phyloP scores from a whole-genome alignment of 2,329 filamentous ascomycete genomes.

The Cytospora paraplurivora region DNA sequence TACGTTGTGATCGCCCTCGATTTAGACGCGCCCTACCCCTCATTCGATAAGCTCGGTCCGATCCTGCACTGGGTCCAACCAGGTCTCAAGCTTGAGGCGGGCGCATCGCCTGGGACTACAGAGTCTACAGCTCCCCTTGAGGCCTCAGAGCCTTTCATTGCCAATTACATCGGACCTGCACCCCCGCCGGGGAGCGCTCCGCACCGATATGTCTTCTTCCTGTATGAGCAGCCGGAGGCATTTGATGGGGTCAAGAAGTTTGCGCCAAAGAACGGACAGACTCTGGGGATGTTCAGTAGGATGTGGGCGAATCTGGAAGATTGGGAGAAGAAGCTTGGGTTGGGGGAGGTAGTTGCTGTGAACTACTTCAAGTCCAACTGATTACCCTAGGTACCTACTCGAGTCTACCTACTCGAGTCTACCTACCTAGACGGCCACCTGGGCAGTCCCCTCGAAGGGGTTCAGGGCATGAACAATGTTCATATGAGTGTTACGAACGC shows the following conservation, averaged over 20 bases:
- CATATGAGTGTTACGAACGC: no score
- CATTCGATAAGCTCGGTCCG: slow-evolving; percentile 45
- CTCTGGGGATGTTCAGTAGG: neutral
- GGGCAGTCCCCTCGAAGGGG: no score
- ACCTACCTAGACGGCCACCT: neutral
- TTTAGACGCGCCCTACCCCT: slow-evolving; percentile 50
- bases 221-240: slow-evolving; percentile 45
- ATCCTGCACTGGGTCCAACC: slow-evolving; percentile 52
- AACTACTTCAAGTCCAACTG: slow-evolving; percentile 21
- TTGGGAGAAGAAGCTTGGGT: slow-evolving; percentile 18
- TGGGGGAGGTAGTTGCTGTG: slow-evolving; percentile 15
- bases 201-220: slow-evolving; percentile 52
- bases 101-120: neutral
- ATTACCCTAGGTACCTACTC: neutral
- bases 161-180: slow-evolving; percentile 47
- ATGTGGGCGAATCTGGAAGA: slow-evolving; percentile 19
- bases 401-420: no score
- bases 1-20: slow-evolving; percentile 49
- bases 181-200: slow-evolving; percentile 49
- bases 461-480: no score
- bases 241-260: slow-evolving; percentile 12
- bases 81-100: slow-evolving; percentile 34
- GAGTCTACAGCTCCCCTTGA: slow-evolving; percentile 21
- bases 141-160: slow-evolving; percentile 33
- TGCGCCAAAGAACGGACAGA: slow-evolving; percentile 13